phyloP scores from a whole-genome alignment of 1,139 yeast genomes.

The Candida glucosophila region DNA sequence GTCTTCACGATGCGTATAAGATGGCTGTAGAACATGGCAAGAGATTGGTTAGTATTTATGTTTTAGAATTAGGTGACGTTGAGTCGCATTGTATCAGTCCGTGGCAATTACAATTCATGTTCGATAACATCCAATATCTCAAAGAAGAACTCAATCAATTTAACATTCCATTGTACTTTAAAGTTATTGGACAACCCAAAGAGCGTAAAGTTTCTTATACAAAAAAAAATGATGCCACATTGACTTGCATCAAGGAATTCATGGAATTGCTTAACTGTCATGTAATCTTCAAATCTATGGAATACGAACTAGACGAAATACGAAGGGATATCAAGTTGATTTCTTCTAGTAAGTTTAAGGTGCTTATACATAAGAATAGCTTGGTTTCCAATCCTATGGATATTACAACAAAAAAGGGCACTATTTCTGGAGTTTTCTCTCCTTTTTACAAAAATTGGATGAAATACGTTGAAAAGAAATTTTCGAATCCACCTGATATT shows the following conservation, averaged over 20 bases:
- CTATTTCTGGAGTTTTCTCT: slow-evolving; percentile 42
- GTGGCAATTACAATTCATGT: slow-evolving; percentile 31
- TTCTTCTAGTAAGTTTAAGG: too few relatives aligned
- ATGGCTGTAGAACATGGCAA: slow-evolving; percentile 14
- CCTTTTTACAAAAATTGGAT: slow-evolving; percentile 48
- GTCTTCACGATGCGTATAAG: slow-evolving; percentile 24
- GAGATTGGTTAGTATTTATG: slow-evolving; percentile 28
- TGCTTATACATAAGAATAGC: slow-evolving; percentile 40
- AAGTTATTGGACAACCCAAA: slow-evolving; percentile 22
- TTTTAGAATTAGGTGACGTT: slow-evolving; percentile 31
- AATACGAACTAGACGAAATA: slow-evolving; percentile 47
- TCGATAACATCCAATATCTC: slow-evolving; percentile 22
- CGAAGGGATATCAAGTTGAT: slow-evolving; percentile 12
- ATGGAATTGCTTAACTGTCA: slow-evolving; percentile 15
- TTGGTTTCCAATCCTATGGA: slow-evolving; percentile 40
- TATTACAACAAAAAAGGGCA: slow-evolving; percentile 34
- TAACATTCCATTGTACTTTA: slow-evolving; percentile 35
- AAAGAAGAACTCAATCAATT: slow-evolving; percentile 16
- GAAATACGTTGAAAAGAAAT: slow-evolving; percentile 11
- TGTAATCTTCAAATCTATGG: slow-evolving; percentile 33
- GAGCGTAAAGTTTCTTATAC: slow-evolving; percentile 12
- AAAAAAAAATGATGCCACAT: too few relatives aligned
- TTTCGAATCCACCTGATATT: slow-evolving; percentile 2
- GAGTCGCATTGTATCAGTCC: slow-evolving; percentile 34
- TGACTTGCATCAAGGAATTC: too few relatives aligned